These are phyloP conservation scores for Phialophora verrucosa DNA, from an alignment of 2,329 filamentous ascomycete genomes.

Conservation along the genomic window DNA sequence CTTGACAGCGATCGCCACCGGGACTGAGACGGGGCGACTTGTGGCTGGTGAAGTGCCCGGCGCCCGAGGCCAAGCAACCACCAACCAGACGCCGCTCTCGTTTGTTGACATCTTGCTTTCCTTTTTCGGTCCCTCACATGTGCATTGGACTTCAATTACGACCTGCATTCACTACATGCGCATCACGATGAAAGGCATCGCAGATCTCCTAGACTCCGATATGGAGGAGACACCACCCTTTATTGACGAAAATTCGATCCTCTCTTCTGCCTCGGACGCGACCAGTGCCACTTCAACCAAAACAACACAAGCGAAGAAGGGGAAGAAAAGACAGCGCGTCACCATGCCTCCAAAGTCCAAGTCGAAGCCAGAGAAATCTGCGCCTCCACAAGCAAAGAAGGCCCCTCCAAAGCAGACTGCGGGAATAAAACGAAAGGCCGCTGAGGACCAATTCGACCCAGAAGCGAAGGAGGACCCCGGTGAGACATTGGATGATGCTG, in stretches of 20 bases:
- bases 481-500: slow-evolving; percentile 43
- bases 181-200: slow-evolving; percentile 46
- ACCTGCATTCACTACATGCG: slow-evolving; percentile 1
- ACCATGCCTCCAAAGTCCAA: slow-evolving; percentile 45
- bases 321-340: slow-evolving; percentile 37
- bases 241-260: slow-evolving; percentile 43
- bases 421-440: slow-evolving; percentile 43
- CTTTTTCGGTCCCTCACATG: background rate
- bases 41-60: background rate
- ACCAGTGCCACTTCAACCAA: slow-evolving; percentile 36
- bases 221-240: slow-evolving; percentile 49
- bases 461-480: slow-evolving; percentile 47
- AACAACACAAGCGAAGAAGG: slow-evolving; percentile 30
- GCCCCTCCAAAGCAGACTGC: slow-evolving; percentile 46
- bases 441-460: slow-evolving; percentile 47
- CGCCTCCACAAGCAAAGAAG: slow-evolving; percentile 53
- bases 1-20: background rate
- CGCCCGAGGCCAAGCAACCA: background rate
- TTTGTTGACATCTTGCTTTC: slow-evolving; percentile 18
- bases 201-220: slow-evolving; percentile 56
- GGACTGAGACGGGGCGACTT: background rate
- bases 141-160: background rate
- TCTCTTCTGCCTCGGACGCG: slow-evolving; percentile 36
- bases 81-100: background rate
- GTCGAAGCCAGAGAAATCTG: slow-evolving; percentile 48